These are phyloP conservation scores for Phytophthora idaei DNA, from an alignment of 352 stramenopile species.

Conservation along the genomic window DNA sequence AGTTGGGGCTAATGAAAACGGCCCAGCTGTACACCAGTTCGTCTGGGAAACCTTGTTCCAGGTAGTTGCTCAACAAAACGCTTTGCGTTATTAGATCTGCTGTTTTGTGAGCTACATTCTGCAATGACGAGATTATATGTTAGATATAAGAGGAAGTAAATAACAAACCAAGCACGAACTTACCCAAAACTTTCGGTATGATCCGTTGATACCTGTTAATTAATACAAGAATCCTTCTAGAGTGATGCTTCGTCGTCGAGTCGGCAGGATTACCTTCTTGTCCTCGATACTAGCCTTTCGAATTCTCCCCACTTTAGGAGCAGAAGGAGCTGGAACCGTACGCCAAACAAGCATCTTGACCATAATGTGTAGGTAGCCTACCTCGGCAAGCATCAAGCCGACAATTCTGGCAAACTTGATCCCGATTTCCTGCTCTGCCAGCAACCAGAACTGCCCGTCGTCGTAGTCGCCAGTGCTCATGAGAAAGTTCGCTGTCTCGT, in stretches of 20 bases:
- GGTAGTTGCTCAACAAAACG: constrained; percentile 32
- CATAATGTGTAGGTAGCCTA: constrained; percentile 34
- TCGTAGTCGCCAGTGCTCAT: constrained; percentile 61
- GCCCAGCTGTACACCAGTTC: constrained; percentile 39
- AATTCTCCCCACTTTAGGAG: background rate
- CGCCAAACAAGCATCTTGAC: constrained; percentile 40
- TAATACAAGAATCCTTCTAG: constrained; percentile 26
- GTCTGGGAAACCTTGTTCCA: constrained; percentile 39
- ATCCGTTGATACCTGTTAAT: constrained; percentile 34
- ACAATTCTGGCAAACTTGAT: constrained; percentile 23
- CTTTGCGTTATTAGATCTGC: constrained; percentile 35
- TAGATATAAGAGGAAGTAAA: background rate
- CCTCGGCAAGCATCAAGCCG: constrained; percentile 28
- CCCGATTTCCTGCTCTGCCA: constrained; percentile 23
- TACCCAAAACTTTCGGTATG: constrained; percentile 55
- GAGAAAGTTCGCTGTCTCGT: constrained; percentile 45
- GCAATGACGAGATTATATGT: no score
- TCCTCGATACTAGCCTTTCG: constrained; percentile 19
- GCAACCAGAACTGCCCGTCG: constrained; percentile 53
- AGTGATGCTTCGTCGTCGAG: background rate
- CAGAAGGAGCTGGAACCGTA: constrained; percentile 6
- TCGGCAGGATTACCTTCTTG: background rate
- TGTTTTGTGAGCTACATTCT: constrained; percentile 49
- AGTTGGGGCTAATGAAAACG: constrained; percentile 32
- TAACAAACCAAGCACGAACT: background rate